Percentiles rank a stretch among this genome's conserved stretches.
Conservation (phyloP, 169 alveolate genomes). For the Plasmodium billcollinsi region DNA sequence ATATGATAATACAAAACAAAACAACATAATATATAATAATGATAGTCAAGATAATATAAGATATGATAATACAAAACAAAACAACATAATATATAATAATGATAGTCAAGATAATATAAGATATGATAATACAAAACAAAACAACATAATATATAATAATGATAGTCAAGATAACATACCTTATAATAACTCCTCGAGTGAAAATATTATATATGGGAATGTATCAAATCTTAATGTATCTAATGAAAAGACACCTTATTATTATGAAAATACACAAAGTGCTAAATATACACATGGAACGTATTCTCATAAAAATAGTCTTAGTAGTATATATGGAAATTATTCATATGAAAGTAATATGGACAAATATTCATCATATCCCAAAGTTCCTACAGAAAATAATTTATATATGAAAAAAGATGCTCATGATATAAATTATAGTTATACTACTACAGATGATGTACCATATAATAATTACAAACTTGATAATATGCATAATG, state of each 20-base stretch:
- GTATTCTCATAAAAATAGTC: not conserved
- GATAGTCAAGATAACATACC: not conserved
- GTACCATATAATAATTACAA: not conserved
- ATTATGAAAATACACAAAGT: constrained; percentile 8
- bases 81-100: no score
- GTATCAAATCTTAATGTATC: not conserved
- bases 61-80: no score
- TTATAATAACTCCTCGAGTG: not conserved
- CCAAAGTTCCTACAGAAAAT: not conserved
- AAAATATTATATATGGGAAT: not conserved
- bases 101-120: no score
- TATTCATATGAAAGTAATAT: not conserved
- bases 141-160: no score
- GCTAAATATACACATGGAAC: not conserved
- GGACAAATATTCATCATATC: not conserved
- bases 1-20: no score
- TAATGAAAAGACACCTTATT: not conserved
- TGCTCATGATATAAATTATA: not conserved
- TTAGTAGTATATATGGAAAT: not conserved
- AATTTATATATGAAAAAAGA: not conserved
- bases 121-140: no score
- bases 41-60: no score
- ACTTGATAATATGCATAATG: not conserved
- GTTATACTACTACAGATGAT: not conserved
- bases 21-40: no score